These are phyloP conservation scores for Pleurotus cornucopiae DNA, from an alignment of 768 basidiomycete genomes.

Conservation along the genomic window DNA sequence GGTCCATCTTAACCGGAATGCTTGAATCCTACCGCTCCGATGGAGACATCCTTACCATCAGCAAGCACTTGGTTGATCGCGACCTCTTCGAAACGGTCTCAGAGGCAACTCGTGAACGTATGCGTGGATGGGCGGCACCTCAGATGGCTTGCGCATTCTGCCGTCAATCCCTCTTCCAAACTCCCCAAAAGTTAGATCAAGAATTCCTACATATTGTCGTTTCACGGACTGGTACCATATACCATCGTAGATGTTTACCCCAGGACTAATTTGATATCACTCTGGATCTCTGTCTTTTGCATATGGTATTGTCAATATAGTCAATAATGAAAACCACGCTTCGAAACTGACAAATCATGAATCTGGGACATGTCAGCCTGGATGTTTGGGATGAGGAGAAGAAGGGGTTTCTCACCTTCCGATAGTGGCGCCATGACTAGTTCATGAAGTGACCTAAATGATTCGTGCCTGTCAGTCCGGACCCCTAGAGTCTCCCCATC, in stretches of 20 bases:
- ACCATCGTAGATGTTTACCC: constrained; percentile 44
- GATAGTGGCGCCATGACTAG: constrained; percentile 45
- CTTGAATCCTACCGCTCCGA: constrained; percentile 91
- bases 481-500: constrained; percentile 74
- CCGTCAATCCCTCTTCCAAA: constrained; percentile 34
- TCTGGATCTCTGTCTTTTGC: not conserved
- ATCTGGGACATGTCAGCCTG: too few species aligned
- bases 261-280: constrained; percentile 4
- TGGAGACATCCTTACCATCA: constrained; percentile 83
- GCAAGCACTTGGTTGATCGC: constrained; percentile 73
- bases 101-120: constrained; percentile 50
- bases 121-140: constrained; percentile 58
- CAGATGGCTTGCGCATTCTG: constrained; percentile 50
- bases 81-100: constrained; percentile 79
- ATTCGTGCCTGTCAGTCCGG: constrained; percentile 44
- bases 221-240: constrained; percentile 56
- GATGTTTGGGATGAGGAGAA: too few species aligned
- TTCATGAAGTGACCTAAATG: constrained; percentile 52
- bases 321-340: not conserved
- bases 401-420: constrained; percentile 26
- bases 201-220: constrained; percentile 34
- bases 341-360: not conserved
- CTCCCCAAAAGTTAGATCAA: constrained; percentile 11
- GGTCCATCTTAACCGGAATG: constrained; percentile 91
- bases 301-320: not conserved